Evolutionary conservation across 768 basidiomycete genomes (phyloP).

Genomic region (Leccinum rimulosum): DNA sequence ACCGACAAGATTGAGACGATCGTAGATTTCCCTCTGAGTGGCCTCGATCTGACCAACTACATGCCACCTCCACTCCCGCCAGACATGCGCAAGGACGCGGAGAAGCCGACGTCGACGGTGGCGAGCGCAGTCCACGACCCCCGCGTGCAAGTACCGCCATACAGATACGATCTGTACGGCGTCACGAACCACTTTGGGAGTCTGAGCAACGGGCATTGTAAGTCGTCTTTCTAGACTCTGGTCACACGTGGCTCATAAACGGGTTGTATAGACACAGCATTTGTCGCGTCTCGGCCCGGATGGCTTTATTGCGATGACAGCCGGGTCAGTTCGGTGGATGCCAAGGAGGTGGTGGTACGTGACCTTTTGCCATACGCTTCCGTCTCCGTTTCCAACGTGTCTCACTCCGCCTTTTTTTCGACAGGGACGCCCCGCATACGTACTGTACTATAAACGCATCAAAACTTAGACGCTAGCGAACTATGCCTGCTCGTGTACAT

Average conservation of each 20-base stretch:
- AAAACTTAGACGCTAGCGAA: slow-evolving; percentile 16
- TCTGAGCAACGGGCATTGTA: slow-evolving; percentile 94
- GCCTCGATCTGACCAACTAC: slow-evolving; percentile 69
- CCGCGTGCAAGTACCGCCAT: slow-evolving; percentile 80
- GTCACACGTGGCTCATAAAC: background rate
- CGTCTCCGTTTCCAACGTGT: background rate
- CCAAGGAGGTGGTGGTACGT: slow-evolving; percentile 82
- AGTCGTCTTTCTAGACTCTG: slow-evolving; percentile 30
- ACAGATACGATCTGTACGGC: slow-evolving; percentile 89
- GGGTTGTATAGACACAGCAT: slow-evolving; percentile 78
- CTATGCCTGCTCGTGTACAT: background rate
- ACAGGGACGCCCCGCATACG: slow-evolving; percentile 69
- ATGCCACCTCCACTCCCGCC: slow-evolving; percentile 80
- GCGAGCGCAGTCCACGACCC: slow-evolving; percentile 57
- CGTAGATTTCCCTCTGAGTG: slow-evolving; percentile 81
- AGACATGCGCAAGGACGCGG: slow-evolving; percentile 51
- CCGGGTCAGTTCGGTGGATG: slow-evolving; percentile 68
- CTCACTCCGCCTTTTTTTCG: slow-evolving; percentile 24
- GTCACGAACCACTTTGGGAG: slow-evolving; percentile 97
- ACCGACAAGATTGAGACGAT: slow-evolving; percentile 96
- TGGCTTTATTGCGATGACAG: slow-evolving; percentile 97
- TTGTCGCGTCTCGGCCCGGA: slow-evolving; percentile 77
- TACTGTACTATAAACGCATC: slow-evolving; percentile 76
- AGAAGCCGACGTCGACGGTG: slow-evolving; percentile 32
- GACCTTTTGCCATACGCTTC: background rate